phyloP scores from a whole-genome alignment of 1,284 basidiomycete species.

The Xerocomus amazonicus region DNA sequence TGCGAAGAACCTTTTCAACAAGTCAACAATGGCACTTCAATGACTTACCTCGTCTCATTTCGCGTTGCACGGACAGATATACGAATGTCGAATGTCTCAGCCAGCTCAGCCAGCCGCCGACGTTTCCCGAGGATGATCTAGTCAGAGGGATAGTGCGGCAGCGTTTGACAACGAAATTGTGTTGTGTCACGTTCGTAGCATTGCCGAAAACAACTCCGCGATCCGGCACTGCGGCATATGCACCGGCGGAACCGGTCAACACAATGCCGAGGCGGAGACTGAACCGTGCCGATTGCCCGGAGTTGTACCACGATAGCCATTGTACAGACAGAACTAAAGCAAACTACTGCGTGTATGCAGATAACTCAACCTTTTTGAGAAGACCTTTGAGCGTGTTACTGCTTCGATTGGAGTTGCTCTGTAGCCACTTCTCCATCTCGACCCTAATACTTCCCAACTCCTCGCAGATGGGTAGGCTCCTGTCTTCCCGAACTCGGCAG shows the following conservation, averaged over 20 bases:
- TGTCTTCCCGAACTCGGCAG: constrained; percentile 46
- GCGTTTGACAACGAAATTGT: background rate
- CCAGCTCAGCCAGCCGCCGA: background rate
- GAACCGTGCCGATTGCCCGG: background rate
- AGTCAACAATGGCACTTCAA: background rate
- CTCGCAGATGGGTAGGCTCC: constrained; percentile 65
- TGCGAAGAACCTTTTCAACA: background rate
- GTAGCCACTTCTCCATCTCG: constrained; percentile 89
- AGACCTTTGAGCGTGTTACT: constrained; percentile 84
- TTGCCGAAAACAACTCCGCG: background rate
- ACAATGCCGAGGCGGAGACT: background rate
- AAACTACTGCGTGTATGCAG: constrained; percentile 36
- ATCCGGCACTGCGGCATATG: no score
- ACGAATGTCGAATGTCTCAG: no score
- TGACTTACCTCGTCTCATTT: background rate
- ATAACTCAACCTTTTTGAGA: constrained; percentile 74
- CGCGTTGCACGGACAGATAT: background rate
- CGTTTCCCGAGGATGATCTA: background rate
- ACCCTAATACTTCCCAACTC: constrained; percentile 62
- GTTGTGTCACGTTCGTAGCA: background rate
- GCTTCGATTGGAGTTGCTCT: constrained; percentile 76
- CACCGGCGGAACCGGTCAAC: background rate
- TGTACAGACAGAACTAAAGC: no score
- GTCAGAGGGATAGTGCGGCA: background rate
- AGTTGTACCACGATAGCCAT: no score